phyloP scores from a whole-genome alignment of 345 rosid genomes.

The Cochlearia excelsa region DNA sequence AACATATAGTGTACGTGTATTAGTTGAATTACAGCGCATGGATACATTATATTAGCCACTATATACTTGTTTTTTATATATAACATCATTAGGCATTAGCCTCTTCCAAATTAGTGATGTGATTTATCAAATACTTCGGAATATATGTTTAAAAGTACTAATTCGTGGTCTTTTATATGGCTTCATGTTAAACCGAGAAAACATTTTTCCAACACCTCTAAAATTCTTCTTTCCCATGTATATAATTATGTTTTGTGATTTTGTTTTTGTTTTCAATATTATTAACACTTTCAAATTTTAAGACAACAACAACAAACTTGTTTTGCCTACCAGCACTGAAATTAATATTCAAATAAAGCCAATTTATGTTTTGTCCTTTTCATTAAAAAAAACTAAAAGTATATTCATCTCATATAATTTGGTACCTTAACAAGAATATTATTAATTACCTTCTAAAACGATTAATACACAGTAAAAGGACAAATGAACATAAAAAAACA shows the following conservation, averaged over 20 bases:
- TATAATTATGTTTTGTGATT: neutral
- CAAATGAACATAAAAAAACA: neutral
- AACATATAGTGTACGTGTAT: conserved; percentile 12
- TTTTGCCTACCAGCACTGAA: conserved; percentile 25
- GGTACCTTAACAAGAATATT: conserved; percentile 1
- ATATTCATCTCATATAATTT: conserved; percentile 12
- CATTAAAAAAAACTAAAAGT: neutral
- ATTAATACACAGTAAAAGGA: conserved; percentile 4
- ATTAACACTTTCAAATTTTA: neutral
- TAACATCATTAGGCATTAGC: conserved; percentile 1
- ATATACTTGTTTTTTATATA: neutral
- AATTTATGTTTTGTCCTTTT: conserved; percentile 4
- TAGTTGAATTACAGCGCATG: conserved; percentile 32
- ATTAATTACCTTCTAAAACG: conserved; percentile 2
- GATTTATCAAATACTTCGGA: neutral
- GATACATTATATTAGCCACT: conserved; percentile 18
- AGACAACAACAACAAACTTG: conserved; percentile 12
- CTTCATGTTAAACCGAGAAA: neutral
- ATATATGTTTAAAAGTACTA: neutral
- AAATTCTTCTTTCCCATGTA: neutral
- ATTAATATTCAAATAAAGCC: conserved; percentile 7
- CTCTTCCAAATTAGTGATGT: no score
- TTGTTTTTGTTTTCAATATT: neutral
- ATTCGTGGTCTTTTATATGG: neutral
- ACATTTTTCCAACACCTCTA: neutral